Base-by-base conservation (phyloP, 2,329 filamentous ascomycete genomes). In the Mycocentrospora acerina region DNA sequence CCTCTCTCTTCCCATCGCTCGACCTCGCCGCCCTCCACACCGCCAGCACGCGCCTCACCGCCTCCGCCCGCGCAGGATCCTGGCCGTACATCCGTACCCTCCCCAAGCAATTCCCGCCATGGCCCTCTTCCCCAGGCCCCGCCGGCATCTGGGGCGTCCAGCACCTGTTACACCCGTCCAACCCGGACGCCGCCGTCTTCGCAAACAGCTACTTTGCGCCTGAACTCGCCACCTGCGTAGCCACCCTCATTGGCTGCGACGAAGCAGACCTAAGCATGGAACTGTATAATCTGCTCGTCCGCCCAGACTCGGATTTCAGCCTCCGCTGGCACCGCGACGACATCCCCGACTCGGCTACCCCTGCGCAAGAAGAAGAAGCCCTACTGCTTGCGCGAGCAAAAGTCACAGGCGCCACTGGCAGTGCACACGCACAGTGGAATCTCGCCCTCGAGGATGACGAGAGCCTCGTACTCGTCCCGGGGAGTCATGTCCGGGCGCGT, bases 61-160 rank as follows among this genome's bases (percentile, higher is more conserved):
- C 70, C 2, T 71, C 80, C 28, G 85, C 86, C 28, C 81, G 86
- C 47, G 54, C 72, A n/a, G 88, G 88, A 25, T 60, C 75, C 46
- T 95, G 89, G 89, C 87, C 87, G 3, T 78, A 86, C 68, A 82
- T 94, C 58, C 85, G 89, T 49, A 91, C 87, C 1, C 79, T 93
- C 2, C 87, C 87, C 37, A 94, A 94, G 68, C 89, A 95, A 68
- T 95, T 95, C 70, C 90, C 89, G 1, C 90, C 90, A 0, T 95
- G 89, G 89, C 73, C 78, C 4, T n/a, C n/a, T n/a, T n/a, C n/a
- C 5, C 74, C 73, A n/a, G 72, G 74, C 33, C 71, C 75, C 1
- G 71, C 74, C 35, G 88, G 88, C 14, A 94, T 95, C 66, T 95
- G 89, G 90, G 89, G 88, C 48, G 85, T 94, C 3, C 89, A 95